Conservation (phyloP, 78 protist species). For the Emiliania huxleyi region DNA sequence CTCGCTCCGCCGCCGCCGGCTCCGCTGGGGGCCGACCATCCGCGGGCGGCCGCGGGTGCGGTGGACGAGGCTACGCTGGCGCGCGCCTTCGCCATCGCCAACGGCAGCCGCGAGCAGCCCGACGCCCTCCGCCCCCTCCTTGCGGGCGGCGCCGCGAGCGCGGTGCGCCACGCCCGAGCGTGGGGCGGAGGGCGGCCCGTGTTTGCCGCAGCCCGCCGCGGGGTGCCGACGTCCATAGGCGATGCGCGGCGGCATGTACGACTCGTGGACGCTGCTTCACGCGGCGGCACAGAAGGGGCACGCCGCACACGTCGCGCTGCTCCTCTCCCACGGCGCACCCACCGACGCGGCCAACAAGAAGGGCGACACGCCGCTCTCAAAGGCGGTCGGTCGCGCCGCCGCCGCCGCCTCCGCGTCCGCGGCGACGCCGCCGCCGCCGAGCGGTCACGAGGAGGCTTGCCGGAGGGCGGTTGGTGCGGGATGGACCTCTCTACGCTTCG, state of each 20-base stretch:
- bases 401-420: not conserved
- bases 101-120: not conserved
- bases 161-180: too few relatives aligned
- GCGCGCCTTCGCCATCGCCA: not conserved
- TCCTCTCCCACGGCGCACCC: not conserved
- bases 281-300: not conserved
- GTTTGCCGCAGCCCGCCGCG: too few relatives aligned
- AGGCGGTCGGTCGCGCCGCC: not conserved
- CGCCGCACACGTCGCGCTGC: not conserved
- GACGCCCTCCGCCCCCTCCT: not conserved
- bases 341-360: not conserved
- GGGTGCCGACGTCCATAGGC: too few relatives aligned
- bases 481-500: too few relatives aligned
- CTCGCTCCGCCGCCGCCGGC: too few relatives aligned
- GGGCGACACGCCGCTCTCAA: not conserved
- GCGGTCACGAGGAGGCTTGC: too few relatives aligned
- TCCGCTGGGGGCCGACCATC: too few relatives aligned
- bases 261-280: not conserved
- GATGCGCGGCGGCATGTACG: not conserved
- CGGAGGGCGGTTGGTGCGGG: too few relatives aligned
- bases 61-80: too few relatives aligned
- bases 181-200: too few relatives aligned
- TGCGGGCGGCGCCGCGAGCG: not conserved
- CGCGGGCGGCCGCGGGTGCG: too few relatives aligned
- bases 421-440: not conserved